These are phyloP conservation scores for Pseudonitzschia delicatissima DNA, from an alignment of 108 stramenopile species.

Conservation along the genomic window DNA sequence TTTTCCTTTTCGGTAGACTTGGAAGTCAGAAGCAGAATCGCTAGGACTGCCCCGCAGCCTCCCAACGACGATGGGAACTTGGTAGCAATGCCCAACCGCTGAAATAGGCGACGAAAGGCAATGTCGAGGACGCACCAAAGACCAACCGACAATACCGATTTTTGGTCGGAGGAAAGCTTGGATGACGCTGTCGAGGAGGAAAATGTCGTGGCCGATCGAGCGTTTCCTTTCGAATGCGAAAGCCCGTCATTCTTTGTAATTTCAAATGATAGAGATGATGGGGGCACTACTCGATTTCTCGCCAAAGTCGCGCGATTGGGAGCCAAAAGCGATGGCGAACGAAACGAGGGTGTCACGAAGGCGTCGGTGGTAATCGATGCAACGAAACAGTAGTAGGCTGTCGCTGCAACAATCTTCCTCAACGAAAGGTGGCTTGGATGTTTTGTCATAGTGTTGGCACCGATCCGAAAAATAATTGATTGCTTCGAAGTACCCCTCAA, in stretches of 20 bases:
- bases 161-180: slow-evolving; percentile 4
- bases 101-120: slow-evolving; percentile 51
- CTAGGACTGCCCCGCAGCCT: slow-evolving; percentile 61
- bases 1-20: slow-evolving; percentile 23
- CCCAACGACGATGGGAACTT: slow-evolving; percentile 69
- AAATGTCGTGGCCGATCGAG: neutral
- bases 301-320: neutral
- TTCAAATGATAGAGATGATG: neutral
- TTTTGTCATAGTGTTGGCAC: too few relatives aligned
- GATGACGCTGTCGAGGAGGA: neutral
- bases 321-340: neutral
- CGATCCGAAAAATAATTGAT: too few relatives aligned
- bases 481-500: too few relatives aligned
- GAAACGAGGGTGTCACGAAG: neutral
- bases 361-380: neutral
- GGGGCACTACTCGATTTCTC: neutral
- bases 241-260: neutral
- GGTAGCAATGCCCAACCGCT: slow-evolving; percentile 29
- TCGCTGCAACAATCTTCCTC: neutral
- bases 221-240: neutral
- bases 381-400: neutral
- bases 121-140: slow-evolving; percentile 50
- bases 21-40: slow-evolving; percentile 34
- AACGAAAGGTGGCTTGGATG: too few relatives aligned
- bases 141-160: slow-evolving; percentile 31